Base-by-base conservation (phyloP, 192 early-diverging fungal genomes). In the Cetraspora pellucida region DNA sequence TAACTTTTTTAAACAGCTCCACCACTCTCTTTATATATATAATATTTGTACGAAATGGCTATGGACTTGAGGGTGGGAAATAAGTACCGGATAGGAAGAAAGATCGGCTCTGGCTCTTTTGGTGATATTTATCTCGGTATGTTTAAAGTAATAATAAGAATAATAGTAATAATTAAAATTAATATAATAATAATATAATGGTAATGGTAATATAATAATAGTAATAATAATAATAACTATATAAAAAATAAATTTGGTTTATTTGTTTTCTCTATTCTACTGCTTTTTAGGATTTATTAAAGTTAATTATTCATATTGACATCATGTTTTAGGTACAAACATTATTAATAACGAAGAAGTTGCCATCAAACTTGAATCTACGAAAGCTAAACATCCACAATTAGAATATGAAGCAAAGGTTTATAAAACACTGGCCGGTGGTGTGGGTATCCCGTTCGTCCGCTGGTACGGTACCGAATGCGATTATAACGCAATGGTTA, bases 61-160 rank as follows among this genome's bases (percentile, higher is more conserved):
- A 85, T 94, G 89, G 91, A 94, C 84, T 85, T 94, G 78, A 83
- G 95, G 82, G 93, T 99, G 67, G 96, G 93, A 82, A 94, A 94
- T 85, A 95, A 95, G 85, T 99, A 91, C 87, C 88, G 93, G 64
- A 91, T 99, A 74, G 96, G 96, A 64, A 88, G 94, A 66, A 99
- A 98, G 86, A 95, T 99, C 84, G 97, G 97, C 54, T 92, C 92
- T 60, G 97, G 97, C 61, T 95, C 93, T 55, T 99, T 99, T 91
- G 97, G 97, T 54, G 97, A 98, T 78, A 96, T 99, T 81, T 98
- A 94, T 81, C 90, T 97, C 70, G 94, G 94, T 94, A 83, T 82
- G 86, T 74, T 61, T n/a, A n/a, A n/a, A n/a, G 27, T 23, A 3
- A 14, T 17, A 61, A 16, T 5, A 61, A 61, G n/a, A n/a, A 10